Percentiles rank a stretch among this genome's conserved stretches.
phyloP scores from a whole-genome alignment of 1,284 basidiomycete species.

The Singerocomus rubriflavus region DNA sequence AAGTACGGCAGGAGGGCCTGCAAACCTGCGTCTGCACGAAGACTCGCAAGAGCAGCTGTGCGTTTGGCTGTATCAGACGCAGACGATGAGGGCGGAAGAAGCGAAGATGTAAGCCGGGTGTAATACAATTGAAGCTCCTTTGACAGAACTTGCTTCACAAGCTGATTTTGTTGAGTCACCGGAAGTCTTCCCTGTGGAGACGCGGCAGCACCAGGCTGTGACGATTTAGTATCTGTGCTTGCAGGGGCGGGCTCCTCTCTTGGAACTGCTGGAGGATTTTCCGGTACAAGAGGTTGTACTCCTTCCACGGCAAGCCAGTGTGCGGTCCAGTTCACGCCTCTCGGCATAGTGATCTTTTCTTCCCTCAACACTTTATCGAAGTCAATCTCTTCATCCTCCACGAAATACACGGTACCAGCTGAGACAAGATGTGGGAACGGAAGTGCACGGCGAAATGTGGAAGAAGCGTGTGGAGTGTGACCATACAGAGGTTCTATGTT shows the following conservation, averaged over 20 bases:
- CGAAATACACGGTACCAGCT: conserved; percentile 79
- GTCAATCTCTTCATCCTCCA: conserved; percentile 97
- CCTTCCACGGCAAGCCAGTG: conserved; percentile 99
- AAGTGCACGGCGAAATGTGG: conserved; percentile 70
- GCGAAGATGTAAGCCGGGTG: conserved; percentile 83
- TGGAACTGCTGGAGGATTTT: conserved; percentile 87
- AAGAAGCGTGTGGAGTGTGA: conserved; percentile 69
- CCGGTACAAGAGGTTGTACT: conserved; percentile 93
- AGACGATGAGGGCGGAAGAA: conserved; percentile 50
- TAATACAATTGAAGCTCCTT: conserved; percentile 96
- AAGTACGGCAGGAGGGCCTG: conserved; percentile 95
- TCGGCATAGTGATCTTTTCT: conserved; percentile 76
- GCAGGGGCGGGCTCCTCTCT: conserved; percentile 44
- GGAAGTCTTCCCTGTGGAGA: conserved; percentile 39
- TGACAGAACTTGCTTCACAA: conserved; percentile 91
- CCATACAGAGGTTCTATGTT: conserved; percentile 92
- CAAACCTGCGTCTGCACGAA: conserved; percentile 88
- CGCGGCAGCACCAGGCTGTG: conserved; percentile 20
- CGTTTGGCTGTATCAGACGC: conserved; percentile 58
- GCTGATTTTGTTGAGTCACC: conserved; percentile 44
- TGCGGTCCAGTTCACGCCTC: conserved; percentile 79
- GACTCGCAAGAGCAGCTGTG: conserved; percentile 85
- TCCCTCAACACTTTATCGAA: conserved; percentile 87
- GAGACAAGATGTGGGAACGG: conserved; percentile 60
- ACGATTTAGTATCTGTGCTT: conserved; percentile 34